Conservation (phyloP, 768 basidiomycete species). For the Sporobolomyces phaffii region DNA sequence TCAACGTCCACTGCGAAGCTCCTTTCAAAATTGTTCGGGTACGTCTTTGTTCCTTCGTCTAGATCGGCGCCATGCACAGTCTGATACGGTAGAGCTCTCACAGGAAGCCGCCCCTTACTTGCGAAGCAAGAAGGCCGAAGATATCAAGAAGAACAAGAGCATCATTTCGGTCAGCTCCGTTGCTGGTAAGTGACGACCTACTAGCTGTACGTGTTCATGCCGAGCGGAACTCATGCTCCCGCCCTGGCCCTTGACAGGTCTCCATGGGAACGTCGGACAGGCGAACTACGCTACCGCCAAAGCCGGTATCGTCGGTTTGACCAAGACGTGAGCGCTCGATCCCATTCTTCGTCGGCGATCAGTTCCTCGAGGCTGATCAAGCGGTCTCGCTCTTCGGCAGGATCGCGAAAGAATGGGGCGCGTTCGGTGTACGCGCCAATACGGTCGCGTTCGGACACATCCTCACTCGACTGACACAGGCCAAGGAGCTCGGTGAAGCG, state of each 20-base stretch:
- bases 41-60: not conserved
- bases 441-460: constrained; percentile 32
- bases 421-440: constrained; percentile 26
- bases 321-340: constrained; percentile 57
- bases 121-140: constrained; percentile 64
- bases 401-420: constrained; percentile 75
- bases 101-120: constrained; percentile 68
- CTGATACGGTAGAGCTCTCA: not conserved
- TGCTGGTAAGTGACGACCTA: constrained; percentile 10
- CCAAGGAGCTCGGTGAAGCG: constrained; percentile 68
- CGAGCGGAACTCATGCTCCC: too few relatives aligned
- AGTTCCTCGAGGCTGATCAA: not conserved
- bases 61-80: not conserved
- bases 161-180: constrained; percentile 74
- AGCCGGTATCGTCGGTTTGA: constrained; percentile 64
- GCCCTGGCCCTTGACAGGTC: too few relatives aligned
- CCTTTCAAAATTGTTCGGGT: constrained; percentile 72
- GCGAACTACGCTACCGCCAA: constrained; percentile 40
- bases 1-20: constrained; percentile 77
- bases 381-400: not conserved
- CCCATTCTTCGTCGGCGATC: not conserved
- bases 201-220: too few relatives aligned
- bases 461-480: constrained; percentile 64
- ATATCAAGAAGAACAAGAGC: constrained; percentile 56
- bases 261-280: constrained; percentile 80